These are phyloP conservation scores for Ogataea paraovalis DNA, from an alignment of 805 yeast species.

Conservation along the genomic window DNA sequence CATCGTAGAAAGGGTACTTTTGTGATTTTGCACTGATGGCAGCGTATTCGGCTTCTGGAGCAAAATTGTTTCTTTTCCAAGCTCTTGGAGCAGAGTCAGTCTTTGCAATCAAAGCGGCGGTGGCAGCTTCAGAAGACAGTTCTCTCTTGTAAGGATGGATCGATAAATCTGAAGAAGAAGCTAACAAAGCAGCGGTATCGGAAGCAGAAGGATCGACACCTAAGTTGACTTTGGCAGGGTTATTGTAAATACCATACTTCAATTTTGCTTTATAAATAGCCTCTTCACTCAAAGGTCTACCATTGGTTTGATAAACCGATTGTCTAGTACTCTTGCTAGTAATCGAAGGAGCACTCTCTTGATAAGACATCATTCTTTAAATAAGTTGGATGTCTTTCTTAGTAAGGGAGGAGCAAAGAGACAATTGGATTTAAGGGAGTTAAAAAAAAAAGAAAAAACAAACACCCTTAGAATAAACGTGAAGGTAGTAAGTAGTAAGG, in stretches of 20 bases:
- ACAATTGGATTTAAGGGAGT: too few relatives aligned
- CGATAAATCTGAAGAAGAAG: constrained; percentile 60
- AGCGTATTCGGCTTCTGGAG: constrained; percentile 46
- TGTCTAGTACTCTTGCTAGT: constrained; percentile 28
- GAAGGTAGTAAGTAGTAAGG: neutral
- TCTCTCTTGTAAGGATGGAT: constrained; percentile 62
- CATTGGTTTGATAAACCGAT: constrained; percentile 61
- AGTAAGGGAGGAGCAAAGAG: neutral
- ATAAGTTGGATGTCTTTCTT: neutral
- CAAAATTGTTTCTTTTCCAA: constrained; percentile 44
- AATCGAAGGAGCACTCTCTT: constrained; percentile 27
- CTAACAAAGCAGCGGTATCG: constrained; percentile 74
- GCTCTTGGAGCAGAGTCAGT: constrained; percentile 43
- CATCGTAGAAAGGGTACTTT: constrained; percentile 28
- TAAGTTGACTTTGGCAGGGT: constrained; percentile 46
- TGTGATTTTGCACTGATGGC: constrained; percentile 35
- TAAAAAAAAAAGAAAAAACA: neutral
- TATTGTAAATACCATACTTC: constrained; percentile 59
- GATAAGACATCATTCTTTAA: constrained; percentile 24
- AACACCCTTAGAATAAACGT: too few relatives aligned
- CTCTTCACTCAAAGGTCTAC: constrained; percentile 68
- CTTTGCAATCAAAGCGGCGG: constrained; percentile 53
- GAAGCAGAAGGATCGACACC: constrained; percentile 71
- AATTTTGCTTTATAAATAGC: constrained; percentile 72
- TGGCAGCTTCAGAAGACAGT: constrained; percentile 59